Conservation (phyloP, 2,329 filamentous ascomycete species). For the Fusarium piperis region DNA sequence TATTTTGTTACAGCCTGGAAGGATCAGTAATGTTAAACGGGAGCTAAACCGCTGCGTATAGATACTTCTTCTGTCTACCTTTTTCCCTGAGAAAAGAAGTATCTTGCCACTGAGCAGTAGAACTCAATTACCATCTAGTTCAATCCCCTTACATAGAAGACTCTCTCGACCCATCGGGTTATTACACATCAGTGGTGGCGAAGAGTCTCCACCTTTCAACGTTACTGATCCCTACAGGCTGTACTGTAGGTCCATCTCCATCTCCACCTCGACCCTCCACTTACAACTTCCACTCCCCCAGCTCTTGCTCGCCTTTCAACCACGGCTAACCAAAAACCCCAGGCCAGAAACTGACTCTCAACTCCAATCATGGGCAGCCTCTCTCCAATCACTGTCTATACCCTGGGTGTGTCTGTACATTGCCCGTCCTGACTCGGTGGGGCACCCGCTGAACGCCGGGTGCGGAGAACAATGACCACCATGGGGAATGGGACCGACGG, state of each 20-base stretch:
- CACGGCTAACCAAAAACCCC: neutral
- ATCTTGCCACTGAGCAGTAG: no score
- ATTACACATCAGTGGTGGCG: no score
- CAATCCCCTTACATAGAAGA: no score
- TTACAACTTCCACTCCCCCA: conserved; percentile 32
- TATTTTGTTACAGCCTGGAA: no score
- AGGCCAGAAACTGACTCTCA: neutral
- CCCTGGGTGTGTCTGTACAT: conserved; percentile 3
- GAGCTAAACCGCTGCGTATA: no score
- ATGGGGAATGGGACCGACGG: conserved; percentile 28
- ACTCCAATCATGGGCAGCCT: neutral
- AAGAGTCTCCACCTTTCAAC: no score
- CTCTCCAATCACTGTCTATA: conserved; percentile 12
- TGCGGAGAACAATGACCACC: conserved; percentile 25
- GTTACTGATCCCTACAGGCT: no score
- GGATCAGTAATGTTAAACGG: no score
- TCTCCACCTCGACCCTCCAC: conserved; percentile 5
- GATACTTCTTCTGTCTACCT: no score
- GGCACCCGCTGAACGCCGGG: conserved; percentile 9
- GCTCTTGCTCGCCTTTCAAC: conserved; percentile 15
- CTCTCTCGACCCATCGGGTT: no score
- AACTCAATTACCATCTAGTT: no score
- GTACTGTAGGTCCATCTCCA: neutral
- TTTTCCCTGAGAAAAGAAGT: no score
- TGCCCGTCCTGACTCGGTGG: neutral